These are phyloP conservation scores for Didymella glomerata DNA, from an alignment of 2,329 filamentous ascomycete genomes.

Conservation along the genomic window DNA sequence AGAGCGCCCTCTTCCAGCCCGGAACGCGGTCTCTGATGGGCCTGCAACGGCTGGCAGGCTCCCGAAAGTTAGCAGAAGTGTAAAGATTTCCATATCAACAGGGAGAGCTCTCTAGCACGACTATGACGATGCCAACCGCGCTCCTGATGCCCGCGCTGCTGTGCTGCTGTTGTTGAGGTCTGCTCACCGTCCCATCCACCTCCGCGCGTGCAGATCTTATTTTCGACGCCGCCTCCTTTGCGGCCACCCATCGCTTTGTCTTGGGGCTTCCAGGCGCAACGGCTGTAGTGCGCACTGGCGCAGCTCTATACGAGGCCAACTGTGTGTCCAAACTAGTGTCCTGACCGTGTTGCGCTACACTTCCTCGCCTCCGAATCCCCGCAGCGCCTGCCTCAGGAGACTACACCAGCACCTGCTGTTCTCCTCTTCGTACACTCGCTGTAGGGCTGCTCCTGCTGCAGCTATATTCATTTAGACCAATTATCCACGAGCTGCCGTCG, in stretches of 20 bases:
- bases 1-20: conserved; percentile 1
- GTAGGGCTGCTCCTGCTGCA: conserved; percentile 3
- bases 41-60: conserved; percentile 4
- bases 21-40: conserved; percentile 2
- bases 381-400: conserved; percentile 17
- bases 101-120: conserved; percentile 5
- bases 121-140: conserved; percentile 6
- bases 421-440: conserved; percentile 24
- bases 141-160: conserved; percentile 1
- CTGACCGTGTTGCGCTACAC: conserved; percentile 19
- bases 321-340: conserved; percentile 14
- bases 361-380: conserved; percentile 15
- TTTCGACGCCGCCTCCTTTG: conserved; percentile 18
- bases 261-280: conserved; percentile 15
- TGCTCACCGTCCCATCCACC: not conserved
- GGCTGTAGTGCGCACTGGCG: conserved; percentile 20
- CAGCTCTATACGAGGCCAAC: conserved; percentile 19
- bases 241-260: conserved; percentile 14
- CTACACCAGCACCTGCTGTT: conserved; percentile 1
- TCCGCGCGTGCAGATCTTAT: conserved; percentile 1
- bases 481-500: conserved; percentile 4
- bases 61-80: conserved; percentile 4
- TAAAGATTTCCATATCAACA: conserved; percentile 11
- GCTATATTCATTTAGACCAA: conserved; percentile 1
- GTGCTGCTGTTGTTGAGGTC: conserved; percentile 9